Base-by-base conservation (phyloP, 179 eudicot genomes). In the Monotropa hypopitys region DNA sequence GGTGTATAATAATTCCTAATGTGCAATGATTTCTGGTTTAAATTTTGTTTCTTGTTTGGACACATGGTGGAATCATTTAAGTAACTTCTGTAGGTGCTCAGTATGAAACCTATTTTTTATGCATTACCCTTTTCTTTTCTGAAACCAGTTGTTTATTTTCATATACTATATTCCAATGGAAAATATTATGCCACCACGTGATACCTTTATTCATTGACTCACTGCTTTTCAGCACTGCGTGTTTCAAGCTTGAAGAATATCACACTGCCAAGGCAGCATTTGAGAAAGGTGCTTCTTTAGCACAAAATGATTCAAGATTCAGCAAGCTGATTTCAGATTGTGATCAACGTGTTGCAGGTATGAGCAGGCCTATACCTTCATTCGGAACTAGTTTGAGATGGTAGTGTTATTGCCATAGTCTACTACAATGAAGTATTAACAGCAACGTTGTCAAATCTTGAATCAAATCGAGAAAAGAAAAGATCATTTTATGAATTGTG, bases 241-340 rank as follows among this genome's bases (percentile, higher is more conserved):
- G 96, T 71, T 65, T 90, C 73, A 89, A 87, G 81, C 91, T 90
- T 50, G 95, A 90, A 86, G 95, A 90, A 75, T 90, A 90, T 73
- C 91, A 90, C 40, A 89, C 92, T 78, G 92, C 96, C 9, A 90
- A 89, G 85, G 72, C 85, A 51, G 87, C 96, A 32, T 80, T 89
- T 47, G 88, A 82, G 82, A 83, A 80, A 21, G 96, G 96, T 73
- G 85, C 89, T 79, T 73, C 84, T 66, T 74, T 90, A 72, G 88
- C 86, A 23, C 83, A 82, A 18, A 84, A 69, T 56, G 91, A 88
- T 74, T 70, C 88, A 16, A 89, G 92, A 79, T 90, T 90, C 79
- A 72, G 80, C 50, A 89, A 86, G 42, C 78, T 85, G 38, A 87
- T 90, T 72, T 82, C 88, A 54, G 91, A 90, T 80, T 90, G 96